Percentiles rank a stretch among this genome's conserved stretches.
phyloP scores from a whole-genome alignment of 371 early-diverging fungal species.

The Saksenaea vasiformis region DNA sequence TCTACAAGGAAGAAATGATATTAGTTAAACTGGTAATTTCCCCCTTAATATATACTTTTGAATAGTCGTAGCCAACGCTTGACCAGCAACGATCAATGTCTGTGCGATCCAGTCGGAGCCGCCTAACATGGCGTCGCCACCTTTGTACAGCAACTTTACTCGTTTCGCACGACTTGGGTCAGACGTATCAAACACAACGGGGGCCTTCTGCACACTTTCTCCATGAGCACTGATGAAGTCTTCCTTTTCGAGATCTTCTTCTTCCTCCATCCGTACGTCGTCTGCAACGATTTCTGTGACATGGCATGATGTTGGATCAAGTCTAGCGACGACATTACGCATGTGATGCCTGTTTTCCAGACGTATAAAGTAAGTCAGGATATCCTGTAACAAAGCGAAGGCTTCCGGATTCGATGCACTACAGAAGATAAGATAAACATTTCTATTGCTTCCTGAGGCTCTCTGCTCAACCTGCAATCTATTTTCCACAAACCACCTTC shows the following conservation, averaged over 20 bases:
- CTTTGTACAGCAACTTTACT: conserved; percentile 31
- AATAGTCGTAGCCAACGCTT: conserved; percentile 33
- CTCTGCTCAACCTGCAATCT: conserved; percentile 28
- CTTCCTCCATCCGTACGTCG: conserved; percentile 31
- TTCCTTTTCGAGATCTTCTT: conserved; percentile 15
- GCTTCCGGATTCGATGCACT: conserved; percentile 18
- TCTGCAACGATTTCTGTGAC: conserved; percentile 40
- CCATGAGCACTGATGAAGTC: conserved; percentile 22
- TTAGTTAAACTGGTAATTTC: neutral
- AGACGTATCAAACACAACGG: conserved; percentile 13
- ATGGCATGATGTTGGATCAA: conserved; percentile 35
- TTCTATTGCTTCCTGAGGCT: neutral
- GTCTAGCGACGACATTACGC: conserved; percentile 38
- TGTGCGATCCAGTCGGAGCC: conserved; percentile 45
- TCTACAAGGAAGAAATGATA: conserved; percentile 1
- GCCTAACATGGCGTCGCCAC: conserved; percentile 33
- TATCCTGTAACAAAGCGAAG: conserved; percentile 32
- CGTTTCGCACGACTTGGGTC: conserved; percentile 5
- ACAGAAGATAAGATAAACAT: neutral
- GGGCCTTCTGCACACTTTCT: conserved; percentile 7
- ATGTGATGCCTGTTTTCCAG: conserved; percentile 41
- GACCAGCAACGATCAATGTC: conserved; percentile 30
- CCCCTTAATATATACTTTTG: conserved; percentile 5
- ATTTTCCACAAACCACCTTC: conserved; percentile 37
- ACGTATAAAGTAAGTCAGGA: conserved; percentile 37